Base-by-base conservation (phyloP, 2,329 filamentous ascomycete species). In the Sphaerostilbella broomeana region DNA sequence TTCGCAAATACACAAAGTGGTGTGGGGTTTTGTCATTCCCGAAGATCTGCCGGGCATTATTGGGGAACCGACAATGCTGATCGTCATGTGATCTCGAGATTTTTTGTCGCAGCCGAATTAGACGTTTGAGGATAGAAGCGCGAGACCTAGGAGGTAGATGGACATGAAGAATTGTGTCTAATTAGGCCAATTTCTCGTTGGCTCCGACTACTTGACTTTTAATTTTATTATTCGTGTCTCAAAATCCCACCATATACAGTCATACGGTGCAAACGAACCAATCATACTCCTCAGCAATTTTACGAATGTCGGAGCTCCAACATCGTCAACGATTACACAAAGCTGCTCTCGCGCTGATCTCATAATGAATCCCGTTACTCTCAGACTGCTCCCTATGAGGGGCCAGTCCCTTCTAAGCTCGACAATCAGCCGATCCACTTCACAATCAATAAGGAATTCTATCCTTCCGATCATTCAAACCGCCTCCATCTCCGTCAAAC, bases 1-100 rank as follows among this genome's bases (percentile, higher is more conserved):
- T 64, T 64, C 57, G 51, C 54, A 53, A 61, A 59, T 57, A 52
- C 54, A 55, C 57, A 51, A 53, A 53, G 51, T 60, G 57, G 47
- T 62, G 58, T 61, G 59, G 56, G 48, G 53, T 53, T 53, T 55
- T 35, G 41, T 11, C 40, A 41, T 40, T 40, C 38, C 61, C 60
- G 61, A 43, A n/a, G 42, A 54, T 64, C 54, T 59, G 38, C 61
- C 61, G 60, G 12, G 15, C 15, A n/a, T 13, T 11, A 26, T 24
- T 43, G 34, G 27, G 30, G 37, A 28, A 26, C 18, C 15, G 24
- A 16, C 32, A 44, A 43, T 16, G 37, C 28, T 27, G 16, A 11
- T 38, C 42, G 54, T 64, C 62, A 64, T 62, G 62, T 64, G 62
- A 64, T 52, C 53, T 50, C 25, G 40, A 56, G 47, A 51, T 59